Evolutionary conservation across 1,284 basidiomycete species (phyloP).

Genomic region (Cryptococcus floricola): DNA sequence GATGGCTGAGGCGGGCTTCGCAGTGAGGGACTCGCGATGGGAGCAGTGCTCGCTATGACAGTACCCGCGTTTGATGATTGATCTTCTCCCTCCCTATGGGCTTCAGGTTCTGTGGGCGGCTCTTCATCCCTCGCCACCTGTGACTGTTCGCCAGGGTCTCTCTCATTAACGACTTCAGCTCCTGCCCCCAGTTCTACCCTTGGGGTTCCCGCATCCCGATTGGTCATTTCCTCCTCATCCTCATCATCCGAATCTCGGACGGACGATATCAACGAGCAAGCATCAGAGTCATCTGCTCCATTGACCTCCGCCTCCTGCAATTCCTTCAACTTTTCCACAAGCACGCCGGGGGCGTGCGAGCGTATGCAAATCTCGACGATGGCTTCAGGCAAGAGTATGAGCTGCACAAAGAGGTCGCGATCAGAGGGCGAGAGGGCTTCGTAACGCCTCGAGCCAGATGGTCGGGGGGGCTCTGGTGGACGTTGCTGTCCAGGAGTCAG

Average conservation of each 20-base stretch:
- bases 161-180: too few species aligned
- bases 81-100: too few species aligned
- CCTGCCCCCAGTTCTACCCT: not conserved
- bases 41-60: too few species aligned
- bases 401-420: slow-evolving; percentile 11
- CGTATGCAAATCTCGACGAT: slow-evolving; percentile 20
- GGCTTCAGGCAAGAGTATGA: slow-evolving; percentile 29
- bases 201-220: not conserved
- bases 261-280: not conserved
- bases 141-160: too few species aligned
- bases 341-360: not conserved
- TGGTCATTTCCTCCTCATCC: not conserved
- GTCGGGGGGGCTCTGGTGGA: slow-evolving; percentile 11
- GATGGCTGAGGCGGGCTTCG: not conserved
- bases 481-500: not conserved
- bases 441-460: slow-evolving; percentile 26
- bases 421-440: slow-evolving; percentile 12
- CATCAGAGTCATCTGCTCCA: not conserved
- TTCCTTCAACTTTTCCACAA: not conserved
- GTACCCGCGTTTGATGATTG: too few species aligned
- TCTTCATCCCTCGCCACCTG: too few species aligned
- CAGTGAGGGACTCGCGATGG: not conserved
- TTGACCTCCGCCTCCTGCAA: not conserved
- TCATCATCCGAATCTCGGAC: not conserved
- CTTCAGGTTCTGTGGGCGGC: too few species aligned